These are phyloP conservation scores for Blastocystis sp. DNA, from an alignment of 352 stramenopile species.

Conservation along the genomic window DNA sequence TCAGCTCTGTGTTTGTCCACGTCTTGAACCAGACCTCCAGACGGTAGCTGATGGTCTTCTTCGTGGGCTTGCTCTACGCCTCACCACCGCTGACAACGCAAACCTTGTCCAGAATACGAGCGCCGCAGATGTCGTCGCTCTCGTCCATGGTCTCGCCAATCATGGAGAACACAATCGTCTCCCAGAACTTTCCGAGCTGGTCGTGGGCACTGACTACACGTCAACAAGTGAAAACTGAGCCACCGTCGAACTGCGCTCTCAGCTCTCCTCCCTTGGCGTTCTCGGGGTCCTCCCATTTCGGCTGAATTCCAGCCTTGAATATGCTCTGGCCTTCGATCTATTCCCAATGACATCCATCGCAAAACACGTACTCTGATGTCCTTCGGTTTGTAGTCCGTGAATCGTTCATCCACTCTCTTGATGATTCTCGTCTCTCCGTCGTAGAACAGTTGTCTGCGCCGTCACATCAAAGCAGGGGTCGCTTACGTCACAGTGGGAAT, in stretches of 20 bases:
- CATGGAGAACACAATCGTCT: slow-evolving; percentile 85
- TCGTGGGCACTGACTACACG: slow-evolving; percentile 80
- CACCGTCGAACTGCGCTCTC: slow-evolving; percentile 67
- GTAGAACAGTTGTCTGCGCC: slow-evolving; percentile 66
- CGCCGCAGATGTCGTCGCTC: slow-evolving; percentile 86
- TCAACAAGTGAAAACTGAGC: slow-evolving; percentile 33
- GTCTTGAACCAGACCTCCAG: slow-evolving; percentile 76
- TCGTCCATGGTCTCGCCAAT: slow-evolving; percentile 87
- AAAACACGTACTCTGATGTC: slow-evolving; percentile 18
- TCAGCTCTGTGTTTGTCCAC: slow-evolving; percentile 73
- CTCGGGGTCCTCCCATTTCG: slow-evolving; percentile 86
- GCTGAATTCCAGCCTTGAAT: slow-evolving; percentile 87
- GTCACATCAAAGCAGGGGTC: not conserved
- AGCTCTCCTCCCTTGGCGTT: slow-evolving; percentile 87
- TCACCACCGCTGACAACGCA: slow-evolving; percentile 3
- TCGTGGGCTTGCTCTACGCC: slow-evolving; percentile 63
- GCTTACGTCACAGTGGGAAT: slow-evolving; percentile 42
- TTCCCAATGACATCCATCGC: not conserved
- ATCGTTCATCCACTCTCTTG: slow-evolving; percentile 32
- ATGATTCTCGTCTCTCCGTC: slow-evolving; percentile 69
- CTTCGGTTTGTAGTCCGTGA: slow-evolving; percentile 22
- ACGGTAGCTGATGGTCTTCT: slow-evolving; percentile 74
- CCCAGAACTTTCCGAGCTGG: slow-evolving; percentile 86
- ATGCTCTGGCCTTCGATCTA: slow-evolving; percentile 78
- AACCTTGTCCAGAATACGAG: slow-evolving; percentile 87